Conservation (phyloP, 495 filamentous ascomycete species). For the Trichoderma gamsii region DNA sequence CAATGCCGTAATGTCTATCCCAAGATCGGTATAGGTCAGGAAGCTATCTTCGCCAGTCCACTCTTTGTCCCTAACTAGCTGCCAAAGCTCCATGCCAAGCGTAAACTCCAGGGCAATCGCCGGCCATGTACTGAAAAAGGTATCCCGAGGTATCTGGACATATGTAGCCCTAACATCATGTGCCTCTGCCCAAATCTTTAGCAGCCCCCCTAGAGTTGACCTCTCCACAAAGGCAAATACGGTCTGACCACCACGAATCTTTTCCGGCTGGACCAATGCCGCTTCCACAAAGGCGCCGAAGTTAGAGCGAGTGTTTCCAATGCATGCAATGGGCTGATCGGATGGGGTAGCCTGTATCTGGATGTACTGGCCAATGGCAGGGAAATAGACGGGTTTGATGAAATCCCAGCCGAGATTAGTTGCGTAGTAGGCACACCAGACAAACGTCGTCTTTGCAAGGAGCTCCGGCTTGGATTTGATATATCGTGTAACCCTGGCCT, state of each 20-base stretch:
- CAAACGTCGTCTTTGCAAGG: background rate
- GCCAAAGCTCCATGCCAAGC: slow-evolving; percentile 1
- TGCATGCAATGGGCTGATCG: background rate
- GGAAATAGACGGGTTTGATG: background rate
- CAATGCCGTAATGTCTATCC: background rate
- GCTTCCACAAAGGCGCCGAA: slow-evolving; percentile 12
- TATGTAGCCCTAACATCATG: background rate
- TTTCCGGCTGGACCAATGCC: background rate
- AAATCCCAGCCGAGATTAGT: background rate
- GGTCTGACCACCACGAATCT: slow-evolving; percentile 1
- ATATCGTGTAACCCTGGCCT: slow-evolving; percentile 34
- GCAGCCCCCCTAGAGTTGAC: background rate
- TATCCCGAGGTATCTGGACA: background rate
- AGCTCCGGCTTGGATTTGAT: slow-evolving; percentile 24
- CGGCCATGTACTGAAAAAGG: background rate
- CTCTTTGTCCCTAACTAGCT: background rate
- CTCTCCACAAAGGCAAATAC: slow-evolving; percentile 6
- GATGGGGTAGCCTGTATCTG: background rate
- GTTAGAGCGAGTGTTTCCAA: background rate
- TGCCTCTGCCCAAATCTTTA: background rate
- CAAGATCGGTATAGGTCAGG: background rate
- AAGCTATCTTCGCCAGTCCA: slow-evolving; percentile 1
- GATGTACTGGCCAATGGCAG: slow-evolving; percentile 6
- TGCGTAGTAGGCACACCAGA: background rate
- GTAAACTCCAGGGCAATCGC: background rate